Evolutionary conservation across 306 rosid genomes (phyloP).

Genomic region (Delonix regia): DNA sequence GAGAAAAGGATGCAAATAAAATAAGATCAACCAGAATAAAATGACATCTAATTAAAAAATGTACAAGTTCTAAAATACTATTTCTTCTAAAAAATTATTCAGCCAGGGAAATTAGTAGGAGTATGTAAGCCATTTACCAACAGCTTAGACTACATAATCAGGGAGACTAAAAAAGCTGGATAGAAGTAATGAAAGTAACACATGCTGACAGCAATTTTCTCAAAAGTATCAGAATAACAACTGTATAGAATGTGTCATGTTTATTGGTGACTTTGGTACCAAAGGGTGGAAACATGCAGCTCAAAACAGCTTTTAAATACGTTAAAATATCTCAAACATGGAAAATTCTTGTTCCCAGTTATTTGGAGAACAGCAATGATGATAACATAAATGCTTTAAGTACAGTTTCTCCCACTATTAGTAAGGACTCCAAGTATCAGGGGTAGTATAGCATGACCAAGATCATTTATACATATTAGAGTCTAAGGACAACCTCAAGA

Average conservation of each 20-base stretch:
- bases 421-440: not conserved
- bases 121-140: not conserved
- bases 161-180: not conserved
- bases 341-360: not conserved
- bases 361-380: not conserved
- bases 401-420: not conserved
- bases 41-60: not conserved
- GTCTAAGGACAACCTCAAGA: not conserved
- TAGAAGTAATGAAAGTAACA: not conserved
- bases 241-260: not conserved
- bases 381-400: not conserved
- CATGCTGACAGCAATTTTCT: not conserved
- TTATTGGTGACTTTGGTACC: not conserved
- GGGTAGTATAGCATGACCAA: not conserved
- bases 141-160: not conserved
- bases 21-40: not conserved
- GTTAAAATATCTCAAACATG: not conserved
- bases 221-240: not conserved
- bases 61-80: not conserved
- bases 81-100: not conserved
- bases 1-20: not conserved
- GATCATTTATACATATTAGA: not conserved
- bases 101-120: not conserved
- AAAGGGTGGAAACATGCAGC: not conserved
- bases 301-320: not conserved